A percentile compares a stretch with the other conserved stretches of the same genome.
These are phyloP conservation scores for Fusarium sambucinum DNA, from an alignment of 2,329 filamentous ascomycete species.

Conservation along the genomic window DNA sequence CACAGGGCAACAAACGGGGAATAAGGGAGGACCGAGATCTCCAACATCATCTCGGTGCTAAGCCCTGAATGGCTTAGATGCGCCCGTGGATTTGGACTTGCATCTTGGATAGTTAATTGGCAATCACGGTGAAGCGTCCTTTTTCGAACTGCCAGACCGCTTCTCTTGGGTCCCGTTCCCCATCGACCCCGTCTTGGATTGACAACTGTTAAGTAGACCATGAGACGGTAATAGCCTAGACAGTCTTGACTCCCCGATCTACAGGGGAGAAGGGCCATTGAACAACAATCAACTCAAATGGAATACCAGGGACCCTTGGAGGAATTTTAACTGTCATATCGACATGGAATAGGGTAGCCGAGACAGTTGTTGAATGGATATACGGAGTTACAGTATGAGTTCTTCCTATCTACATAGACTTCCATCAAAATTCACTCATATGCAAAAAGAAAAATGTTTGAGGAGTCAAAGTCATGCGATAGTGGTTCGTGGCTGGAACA, in stretches of 20 bases:
- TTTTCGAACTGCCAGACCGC: slow-evolving; percentile 44
- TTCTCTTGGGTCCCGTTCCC: slow-evolving; percentile 44
- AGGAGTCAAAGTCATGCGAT: slow-evolving; percentile 17
- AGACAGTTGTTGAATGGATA: slow-evolving; percentile 2
- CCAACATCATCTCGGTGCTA: slow-evolving; percentile 41
- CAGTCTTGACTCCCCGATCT: slow-evolving; percentile 30
- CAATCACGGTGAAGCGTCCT: slow-evolving; percentile 34
- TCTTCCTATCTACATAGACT: slow-evolving; percentile 14
- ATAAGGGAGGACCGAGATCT: slow-evolving; percentile 19
- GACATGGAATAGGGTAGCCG: slow-evolving; percentile 39
- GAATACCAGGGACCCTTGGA: slow-evolving; percentile 18
- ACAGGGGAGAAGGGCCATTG: slow-evolving; percentile 11
- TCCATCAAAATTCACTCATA: slow-evolving; percentile 8
- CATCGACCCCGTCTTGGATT: slow-evolving; percentile 37
- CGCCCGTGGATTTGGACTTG: slow-evolving; percentile 41
- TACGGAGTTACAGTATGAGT: not conserved
- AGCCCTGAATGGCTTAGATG: slow-evolving; percentile 20
- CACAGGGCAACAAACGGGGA: slow-evolving; percentile 23
- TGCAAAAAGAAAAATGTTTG: slow-evolving; percentile 14
- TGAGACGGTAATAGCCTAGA: slow-evolving; percentile 27
- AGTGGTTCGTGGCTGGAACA: slow-evolving; percentile 20
- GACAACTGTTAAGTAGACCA: slow-evolving; percentile 38
- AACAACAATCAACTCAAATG: slow-evolving; percentile 13
- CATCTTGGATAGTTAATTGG: slow-evolving; percentile 29
- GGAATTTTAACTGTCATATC: slow-evolving; percentile 21